Base-by-base conservation (phyloP, 2,329 filamentous ascomycete species). In the Gnomoniopsis smithogilvyi region DNA sequence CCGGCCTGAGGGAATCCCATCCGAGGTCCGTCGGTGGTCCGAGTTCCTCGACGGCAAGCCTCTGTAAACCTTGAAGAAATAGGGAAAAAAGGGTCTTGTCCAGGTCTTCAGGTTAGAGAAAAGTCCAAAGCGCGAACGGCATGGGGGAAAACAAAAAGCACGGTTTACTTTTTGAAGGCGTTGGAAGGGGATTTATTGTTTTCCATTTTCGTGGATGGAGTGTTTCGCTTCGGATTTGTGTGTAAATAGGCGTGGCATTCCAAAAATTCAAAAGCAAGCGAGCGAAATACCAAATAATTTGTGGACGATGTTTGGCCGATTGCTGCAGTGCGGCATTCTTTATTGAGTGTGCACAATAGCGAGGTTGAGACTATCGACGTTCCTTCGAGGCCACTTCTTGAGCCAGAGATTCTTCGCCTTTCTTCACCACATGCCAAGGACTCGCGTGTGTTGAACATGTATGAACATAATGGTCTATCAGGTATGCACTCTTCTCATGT, bases 11-110 rank as follows among this genome's bases (percentile, higher is more conserved):
- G 94, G 92, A 56, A 94, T 97, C 64, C 95, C 95, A 51, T 80
- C 85, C 51, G 95, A 99, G 78, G 95, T 98, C 69, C 88, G 90
- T 73, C 88, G 88, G 70, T 99, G 95, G 95, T 96, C 91, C 65
- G 89, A 98, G 69, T 99, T 98, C 75, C 90, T 96, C 69, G 92
- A 92, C 65, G 88, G 89, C 69, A 92, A 92, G 83, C 88, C 88
- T 55, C 77, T 92, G 79, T 92, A 86, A 78, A 77, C 6, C 65
- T 47, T 33, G n/a, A 41, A 50, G 0, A 17, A 7, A 38, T 34
- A 19, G 6, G 34, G 22, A 30, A 26, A 6, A 14, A 46, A 21
- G 17, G 34, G 56, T 54, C 51, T 45, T 33, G 53, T 52, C 26
- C 43, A 51, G 41, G 30, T 24, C 43, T 38, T 53, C 30, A 52